Evolutionary conservation across 75 land plant genomes (phyloP).

Genomic region (Larix kaempferi): DNA sequence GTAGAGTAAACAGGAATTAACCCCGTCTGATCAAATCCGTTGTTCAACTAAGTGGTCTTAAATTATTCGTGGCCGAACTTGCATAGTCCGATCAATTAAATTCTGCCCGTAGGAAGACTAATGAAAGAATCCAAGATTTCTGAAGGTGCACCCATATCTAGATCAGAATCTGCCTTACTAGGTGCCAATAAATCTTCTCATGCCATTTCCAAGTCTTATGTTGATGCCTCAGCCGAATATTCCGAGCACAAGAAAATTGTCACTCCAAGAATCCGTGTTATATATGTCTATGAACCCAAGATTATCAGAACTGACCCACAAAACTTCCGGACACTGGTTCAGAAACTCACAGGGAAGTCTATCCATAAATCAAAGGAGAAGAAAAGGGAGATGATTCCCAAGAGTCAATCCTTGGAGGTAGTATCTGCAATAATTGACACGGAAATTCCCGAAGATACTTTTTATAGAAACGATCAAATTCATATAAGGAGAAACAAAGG

Average conservation of each 20-base stretch:
- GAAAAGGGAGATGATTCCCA: too few relatives aligned
- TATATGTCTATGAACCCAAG: constrained; percentile 27
- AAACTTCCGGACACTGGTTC: constrained; percentile 35
- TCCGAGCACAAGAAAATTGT: background rate
- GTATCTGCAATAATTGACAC: background rate
- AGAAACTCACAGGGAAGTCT: constrained; percentile 35
- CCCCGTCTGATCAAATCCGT: too few relatives aligned
- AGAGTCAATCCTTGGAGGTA: too few relatives aligned
- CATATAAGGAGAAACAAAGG: too few relatives aligned
- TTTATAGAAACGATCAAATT: too few relatives aligned
- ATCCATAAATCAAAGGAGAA: background rate
- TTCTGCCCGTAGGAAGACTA: too few relatives aligned
- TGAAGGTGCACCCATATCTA: background rate
- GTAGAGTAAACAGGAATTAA: too few relatives aligned
- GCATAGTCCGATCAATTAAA: too few relatives aligned
- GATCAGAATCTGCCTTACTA: background rate
- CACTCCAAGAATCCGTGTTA: constrained; percentile 18
- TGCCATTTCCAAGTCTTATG: background rate
- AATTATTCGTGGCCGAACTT: too few relatives aligned
- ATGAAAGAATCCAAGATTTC: background rate
- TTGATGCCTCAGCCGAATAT: background rate
- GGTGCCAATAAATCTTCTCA: background rate
- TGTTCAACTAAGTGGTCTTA: too few relatives aligned
- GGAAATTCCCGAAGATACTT: background rate
- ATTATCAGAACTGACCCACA: constrained; percentile 37